Evolutionary conservation across 352 stramenopile genomes (phyloP), one percentile per base, ranked within the genome.

Genomic region (Globisporangium carolinianum): DNA sequence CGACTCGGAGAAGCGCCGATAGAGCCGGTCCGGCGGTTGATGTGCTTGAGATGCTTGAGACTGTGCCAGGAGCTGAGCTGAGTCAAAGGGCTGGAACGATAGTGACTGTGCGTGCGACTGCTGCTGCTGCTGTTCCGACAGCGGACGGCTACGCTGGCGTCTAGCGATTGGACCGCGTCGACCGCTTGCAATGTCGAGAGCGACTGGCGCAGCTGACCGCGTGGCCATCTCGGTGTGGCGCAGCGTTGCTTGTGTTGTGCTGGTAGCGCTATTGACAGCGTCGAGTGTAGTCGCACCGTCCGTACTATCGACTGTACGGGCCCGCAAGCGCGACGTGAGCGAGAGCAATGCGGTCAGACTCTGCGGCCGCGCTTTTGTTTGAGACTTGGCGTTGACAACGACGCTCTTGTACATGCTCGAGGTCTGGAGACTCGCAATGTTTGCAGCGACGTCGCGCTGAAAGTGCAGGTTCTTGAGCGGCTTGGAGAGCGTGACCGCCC

Each of bases 391-490:
- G 39, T 47, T 7, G 51, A 57, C 35, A 36, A 55, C 38, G 11
- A 65, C 43, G 36, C 56, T 51, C 41, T 51, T 50, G 39, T 54
- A 67, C 51, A 79, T 61, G 0, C 60, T 60, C 55, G 72, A 75
- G 24, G 72, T 72, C 35, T 89, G 70, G 18, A 87, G 72, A 9
- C 66, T 71, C n/a, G 68, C 68, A 0, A 87, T 57, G 60, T 68
- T 75, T 5, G 76, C 61, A 6, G 69, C 67, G 17, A 91, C 75
- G 46, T 86, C 75, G 6, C 65, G 63, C 46, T 80, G 67, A 58
- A 91, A 89, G 35, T 80, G 67, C 66, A 83, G 67, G 55, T 86
- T 87, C n/a, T 76, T 78, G 6, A 75, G 78, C 46, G 81, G 81
- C 17, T 83, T 81, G 42, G 63, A 79, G 53, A 91, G 79, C 42